A percentile compares a stretch with the other conserved stretches of the same genome.
Evolutionary conservation across 805 yeast genomes (phyloP).

Genomic region (Starmerella stellata): DNA sequence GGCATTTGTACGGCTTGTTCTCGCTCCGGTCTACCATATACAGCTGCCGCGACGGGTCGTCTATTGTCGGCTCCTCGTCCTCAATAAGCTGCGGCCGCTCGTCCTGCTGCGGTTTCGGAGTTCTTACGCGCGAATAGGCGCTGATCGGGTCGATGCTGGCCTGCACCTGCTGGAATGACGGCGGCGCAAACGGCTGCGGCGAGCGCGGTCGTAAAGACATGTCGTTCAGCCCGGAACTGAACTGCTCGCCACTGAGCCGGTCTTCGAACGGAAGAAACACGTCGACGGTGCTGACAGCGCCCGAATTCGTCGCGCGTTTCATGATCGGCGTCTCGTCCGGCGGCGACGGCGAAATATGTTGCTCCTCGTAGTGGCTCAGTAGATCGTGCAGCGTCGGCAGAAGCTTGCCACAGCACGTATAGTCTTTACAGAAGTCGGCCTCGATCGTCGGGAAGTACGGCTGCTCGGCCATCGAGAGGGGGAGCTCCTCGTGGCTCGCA

Average conservation of each 20-base stretch:
- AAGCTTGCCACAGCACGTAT: conserved; percentile 84
- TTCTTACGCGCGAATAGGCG: not conserved
- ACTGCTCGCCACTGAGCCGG: not conserved
- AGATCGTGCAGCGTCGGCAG: conserved; percentile 88
- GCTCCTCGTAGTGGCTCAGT: conserved; percentile 87
- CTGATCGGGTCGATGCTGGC: not conserved
- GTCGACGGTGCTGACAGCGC: conserved; percentile 82
- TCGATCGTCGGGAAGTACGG: conserved; percentile 76
- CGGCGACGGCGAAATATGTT: conserved; percentile 59
- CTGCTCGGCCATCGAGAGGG: not conserved
- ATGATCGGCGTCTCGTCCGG: conserved; percentile 23
- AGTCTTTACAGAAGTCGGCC: conserved; percentile 91
- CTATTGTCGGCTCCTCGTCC: conserved; percentile 67
- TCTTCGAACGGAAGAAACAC: conserved; percentile 41
- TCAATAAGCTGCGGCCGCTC: conserved; percentile 18
- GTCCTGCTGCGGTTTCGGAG: not conserved
- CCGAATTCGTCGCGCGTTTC: conserved; percentile 39
- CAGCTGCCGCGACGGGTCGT: conserved; percentile 88
- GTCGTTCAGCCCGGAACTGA: not conserved
- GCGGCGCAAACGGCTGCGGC: conserved; percentile 14
- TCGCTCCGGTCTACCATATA: conserved; percentile 86
- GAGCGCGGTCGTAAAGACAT: not conserved
- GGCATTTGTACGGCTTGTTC: conserved; percentile 89
- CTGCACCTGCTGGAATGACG: conserved; percentile 13
- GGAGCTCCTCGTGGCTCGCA: not conserved